These are phyloP conservation scores for Stemphylium vesicarium DNA, from an alignment of 2,329 filamentous ascomycete genomes.

Conservation along the genomic window DNA sequence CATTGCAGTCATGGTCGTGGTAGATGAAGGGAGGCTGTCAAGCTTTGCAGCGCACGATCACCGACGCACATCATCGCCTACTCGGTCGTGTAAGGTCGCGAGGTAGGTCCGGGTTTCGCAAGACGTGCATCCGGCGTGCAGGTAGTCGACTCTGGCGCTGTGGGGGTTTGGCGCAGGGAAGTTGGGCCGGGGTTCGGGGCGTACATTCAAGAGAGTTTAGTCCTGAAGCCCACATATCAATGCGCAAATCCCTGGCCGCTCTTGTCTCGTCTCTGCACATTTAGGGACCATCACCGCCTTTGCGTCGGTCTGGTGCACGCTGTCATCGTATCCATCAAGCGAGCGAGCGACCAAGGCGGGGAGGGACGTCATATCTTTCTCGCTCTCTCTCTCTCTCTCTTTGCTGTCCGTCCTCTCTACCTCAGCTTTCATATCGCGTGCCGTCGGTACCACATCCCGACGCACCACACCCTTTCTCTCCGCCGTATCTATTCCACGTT, in stretches of 20 bases:
- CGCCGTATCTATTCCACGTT: conserved; percentile 2
- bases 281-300: conserved; percentile 6
- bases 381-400: not conserved
- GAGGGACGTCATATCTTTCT: conserved; percentile 10
- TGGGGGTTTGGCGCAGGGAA: conserved; percentile 29
- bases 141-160: conserved; percentile 23
- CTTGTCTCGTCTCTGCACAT: not conserved
- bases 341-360: not conserved
- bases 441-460: not conserved
- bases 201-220: conserved; percentile 18
- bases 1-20: not conserved
- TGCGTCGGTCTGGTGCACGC: not conserved
- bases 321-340: conserved; percentile 1
- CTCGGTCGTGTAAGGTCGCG: conserved; percentile 1
- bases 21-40: not conserved
- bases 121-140: conserved; percentile 31
- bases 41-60: conserved; percentile 16
- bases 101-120: conserved; percentile 9
- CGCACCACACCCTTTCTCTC: not conserved
- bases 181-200: conserved; percentile 8
- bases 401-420: not conserved
- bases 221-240: conserved; percentile 22
- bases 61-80: conserved; percentile 17
- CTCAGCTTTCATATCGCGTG: not conserved
- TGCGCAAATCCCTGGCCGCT: conserved; percentile 7